These are phyloP conservation scores for Colletotrichum musicola DNA, from an alignment of 2,329 filamentous ascomycete genomes.

Conservation along the genomic window DNA sequence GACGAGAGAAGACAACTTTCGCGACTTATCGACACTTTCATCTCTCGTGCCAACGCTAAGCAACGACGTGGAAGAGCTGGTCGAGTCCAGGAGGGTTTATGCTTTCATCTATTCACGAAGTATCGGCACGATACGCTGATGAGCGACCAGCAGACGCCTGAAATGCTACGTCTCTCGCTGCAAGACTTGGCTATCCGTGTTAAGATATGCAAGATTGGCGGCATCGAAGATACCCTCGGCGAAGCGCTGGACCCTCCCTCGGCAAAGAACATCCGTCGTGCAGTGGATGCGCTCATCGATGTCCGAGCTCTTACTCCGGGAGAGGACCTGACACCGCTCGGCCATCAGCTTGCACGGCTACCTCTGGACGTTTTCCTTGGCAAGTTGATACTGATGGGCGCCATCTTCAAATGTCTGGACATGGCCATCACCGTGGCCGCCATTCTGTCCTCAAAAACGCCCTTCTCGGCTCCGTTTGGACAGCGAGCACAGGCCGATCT, in stretches of 20 bases:
- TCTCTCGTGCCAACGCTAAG: slow-evolving; percentile 94
- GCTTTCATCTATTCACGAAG: slow-evolving; percentile 96
- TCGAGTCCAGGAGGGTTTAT: slow-evolving; percentile 93
- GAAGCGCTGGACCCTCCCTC: slow-evolving; percentile 92
- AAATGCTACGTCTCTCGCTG: slow-evolving; percentile 93
- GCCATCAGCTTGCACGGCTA: slow-evolving; percentile 86
- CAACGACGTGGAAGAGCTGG: slow-evolving; percentile 94
- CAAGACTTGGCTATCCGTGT: slow-evolving; percentile 96
- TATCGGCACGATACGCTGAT: slow-evolving; percentile 87
- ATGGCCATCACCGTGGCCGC: slow-evolving; percentile 92
- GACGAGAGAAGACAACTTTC: slow-evolving; percentile 94
- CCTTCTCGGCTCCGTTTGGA: slow-evolving; percentile 89
- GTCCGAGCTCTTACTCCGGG: slow-evolving; percentile 85
- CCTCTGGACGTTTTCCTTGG: slow-evolving; percentile 95
- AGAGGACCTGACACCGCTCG: slow-evolving; percentile 89
- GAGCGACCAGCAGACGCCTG: slow-evolving; percentile 93
- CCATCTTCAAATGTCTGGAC: slow-evolving; percentile 91
- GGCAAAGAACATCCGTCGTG: slow-evolving; percentile 90
- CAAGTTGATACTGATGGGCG: slow-evolving; percentile 89
- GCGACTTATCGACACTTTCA: slow-evolving; percentile 91
- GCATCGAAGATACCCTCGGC: slow-evolving; percentile 89
- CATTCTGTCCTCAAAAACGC: slow-evolving; percentile 93
- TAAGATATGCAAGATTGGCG: slow-evolving; percentile 96
- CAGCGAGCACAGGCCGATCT: slow-evolving; percentile 85
- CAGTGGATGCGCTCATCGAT: slow-evolving; percentile 92